Percentiles rank a stretch among this genome's conserved stretches.
Evolutionary conservation across 352 stramenopile genomes (phyloP).

Genomic region (Blastocystis sp.): DNA sequence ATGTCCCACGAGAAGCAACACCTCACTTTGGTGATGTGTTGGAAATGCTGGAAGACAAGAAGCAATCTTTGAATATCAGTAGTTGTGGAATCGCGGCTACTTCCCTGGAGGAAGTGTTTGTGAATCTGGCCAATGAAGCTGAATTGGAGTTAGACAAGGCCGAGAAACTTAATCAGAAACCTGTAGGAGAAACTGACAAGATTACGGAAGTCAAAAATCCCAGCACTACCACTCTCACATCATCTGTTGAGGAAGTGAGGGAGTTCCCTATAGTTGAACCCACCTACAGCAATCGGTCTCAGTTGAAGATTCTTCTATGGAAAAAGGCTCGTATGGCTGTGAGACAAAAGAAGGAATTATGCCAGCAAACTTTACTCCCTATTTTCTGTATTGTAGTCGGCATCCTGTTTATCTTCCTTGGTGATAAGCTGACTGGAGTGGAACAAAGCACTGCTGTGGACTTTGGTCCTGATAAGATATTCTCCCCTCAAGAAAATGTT

Average conservation of each 20-base stretch:
- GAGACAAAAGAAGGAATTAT: conserved; percentile 58
- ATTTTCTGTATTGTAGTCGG: neutral
- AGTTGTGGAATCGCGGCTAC: conserved; percentile 72
- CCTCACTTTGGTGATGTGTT: conserved; percentile 77
- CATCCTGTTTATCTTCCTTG: conserved; percentile 30
- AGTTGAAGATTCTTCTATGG: conserved; percentile 39
- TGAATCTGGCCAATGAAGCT: conserved; percentile 76
- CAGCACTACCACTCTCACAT: neutral
- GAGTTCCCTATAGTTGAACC: conserved; percentile 39
- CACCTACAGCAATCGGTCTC: neutral
- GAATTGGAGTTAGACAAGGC: neutral
- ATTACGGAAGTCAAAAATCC: neutral
- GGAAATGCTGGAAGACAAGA: conserved; percentile 75
- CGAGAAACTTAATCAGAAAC: neutral
- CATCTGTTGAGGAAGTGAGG: neutral
- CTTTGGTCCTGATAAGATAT: neutral
- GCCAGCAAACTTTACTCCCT: neutral
- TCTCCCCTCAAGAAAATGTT: neutral
- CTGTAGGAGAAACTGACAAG: neutral
- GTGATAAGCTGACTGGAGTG: neutral
- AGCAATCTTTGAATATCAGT: conserved; percentile 62
- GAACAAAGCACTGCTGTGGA: neutral
- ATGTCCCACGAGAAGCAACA: conserved; percentile 68
- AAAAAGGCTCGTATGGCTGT: conserved; percentile 19
- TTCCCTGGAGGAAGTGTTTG: conserved; percentile 84